Conservation (phyloP, 2,329 filamentous ascomycete genomes). For the Sclerotinia sclerotiorum region DNA sequence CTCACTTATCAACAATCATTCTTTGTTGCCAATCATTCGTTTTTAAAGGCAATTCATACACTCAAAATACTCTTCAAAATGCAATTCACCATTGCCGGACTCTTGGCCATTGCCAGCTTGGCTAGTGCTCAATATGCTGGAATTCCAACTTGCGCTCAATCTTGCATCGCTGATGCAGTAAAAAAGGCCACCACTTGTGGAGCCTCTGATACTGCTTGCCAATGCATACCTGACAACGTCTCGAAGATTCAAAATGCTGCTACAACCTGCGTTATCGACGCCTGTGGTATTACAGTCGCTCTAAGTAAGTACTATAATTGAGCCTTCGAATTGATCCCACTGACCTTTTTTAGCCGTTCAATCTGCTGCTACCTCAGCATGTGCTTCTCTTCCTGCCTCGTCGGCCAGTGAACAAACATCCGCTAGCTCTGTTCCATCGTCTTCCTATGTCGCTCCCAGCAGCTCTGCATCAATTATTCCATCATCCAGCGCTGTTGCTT, state of each 20-base stretch:
- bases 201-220: constrained; percentile 17
- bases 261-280: constrained; percentile 17
- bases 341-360: constrained; percentile 13
- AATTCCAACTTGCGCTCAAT: constrained; percentile 19
- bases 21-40: constrained; percentile 21
- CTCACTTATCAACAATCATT: background rate
- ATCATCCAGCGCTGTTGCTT: background rate
- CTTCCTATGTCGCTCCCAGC: background rate
- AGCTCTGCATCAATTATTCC: background rate
- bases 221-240: constrained; percentile 14
- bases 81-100: constrained; percentile 19
- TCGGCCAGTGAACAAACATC: constrained; percentile 1
- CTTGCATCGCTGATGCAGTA: constrained; percentile 17
- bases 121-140: constrained; percentile 14
- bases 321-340: background rate
- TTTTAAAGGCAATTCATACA: constrained; percentile 20
- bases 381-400: constrained; percentile 6
- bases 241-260: constrained; percentile 15
- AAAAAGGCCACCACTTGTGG: constrained; percentile 14
- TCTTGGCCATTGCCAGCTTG: constrained; percentile 18
- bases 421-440: constrained; percentile 1
- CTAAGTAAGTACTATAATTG: constrained; percentile 12
- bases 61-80: constrained; percentile 13
- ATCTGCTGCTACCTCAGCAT: constrained; percentile 3
- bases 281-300: constrained; percentile 13